Conservation (phyloP, 306 rosid genomes). For the Quillaja saponaria region DNA sequence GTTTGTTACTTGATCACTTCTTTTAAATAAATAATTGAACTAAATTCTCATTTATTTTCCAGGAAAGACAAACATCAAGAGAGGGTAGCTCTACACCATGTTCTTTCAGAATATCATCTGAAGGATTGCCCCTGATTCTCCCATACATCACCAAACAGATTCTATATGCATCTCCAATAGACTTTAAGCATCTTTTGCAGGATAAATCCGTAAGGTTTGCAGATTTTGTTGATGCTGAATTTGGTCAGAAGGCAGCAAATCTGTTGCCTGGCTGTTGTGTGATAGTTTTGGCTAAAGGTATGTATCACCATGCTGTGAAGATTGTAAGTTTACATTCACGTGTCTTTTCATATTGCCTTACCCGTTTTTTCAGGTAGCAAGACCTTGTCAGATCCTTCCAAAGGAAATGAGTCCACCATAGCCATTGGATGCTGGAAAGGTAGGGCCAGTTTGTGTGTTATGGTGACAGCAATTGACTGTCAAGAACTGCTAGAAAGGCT, state of each 20-base stretch:
- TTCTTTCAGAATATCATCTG: conserved; percentile 85
- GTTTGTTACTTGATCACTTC: conserved; percentile 1
- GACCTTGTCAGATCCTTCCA: conserved; percentile 33
- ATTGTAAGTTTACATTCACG: background rate
- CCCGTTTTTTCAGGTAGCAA: conserved; percentile 46
- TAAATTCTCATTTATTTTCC: background rate
- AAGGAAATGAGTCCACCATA: conserved; percentile 76
- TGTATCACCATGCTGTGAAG: conserved; percentile 18
- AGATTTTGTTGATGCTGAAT: conserved; percentile 76
- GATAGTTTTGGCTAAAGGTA: conserved; percentile 69
- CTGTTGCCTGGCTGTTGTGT: conserved; percentile 89
- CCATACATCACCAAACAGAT: conserved; percentile 83
- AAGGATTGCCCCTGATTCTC: conserved; percentile 89
- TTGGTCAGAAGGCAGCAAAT: conserved; percentile 64
- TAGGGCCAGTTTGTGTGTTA: conserved; percentile 71
- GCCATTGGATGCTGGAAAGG: conserved; percentile 99
- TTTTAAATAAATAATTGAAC: conserved; percentile 19
- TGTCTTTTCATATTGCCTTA: background rate
- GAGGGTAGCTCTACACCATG: conserved; percentile 81
- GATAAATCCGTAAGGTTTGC: conserved; percentile 71
- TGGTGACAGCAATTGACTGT: conserved; percentile 87
- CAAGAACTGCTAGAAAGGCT: conserved; percentile 88
- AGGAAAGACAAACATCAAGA: conserved; percentile 95
- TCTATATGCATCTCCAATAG: conserved; percentile 61
- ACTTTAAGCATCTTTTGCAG: conserved; percentile 81